phyloP scores from a whole-genome alignment of 116 monocot genomes.

The Cymodocea nodosa region DNA sequence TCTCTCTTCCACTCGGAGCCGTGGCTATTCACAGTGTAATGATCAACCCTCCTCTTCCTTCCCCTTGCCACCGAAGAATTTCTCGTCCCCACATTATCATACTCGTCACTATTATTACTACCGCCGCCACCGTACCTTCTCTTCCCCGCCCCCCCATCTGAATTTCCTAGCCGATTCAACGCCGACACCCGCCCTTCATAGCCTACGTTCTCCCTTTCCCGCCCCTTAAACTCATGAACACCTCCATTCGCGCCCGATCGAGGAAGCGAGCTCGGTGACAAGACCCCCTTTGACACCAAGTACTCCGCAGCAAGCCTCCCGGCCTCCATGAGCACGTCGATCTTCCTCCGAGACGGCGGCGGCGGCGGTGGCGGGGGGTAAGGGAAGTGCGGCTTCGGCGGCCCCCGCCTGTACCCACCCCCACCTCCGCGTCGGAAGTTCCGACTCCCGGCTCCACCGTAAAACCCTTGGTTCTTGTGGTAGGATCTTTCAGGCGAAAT shows the following conservation, averaged over 20 bases:
- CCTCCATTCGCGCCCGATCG: conserved; percentile 1
- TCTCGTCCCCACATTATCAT: conserved; percentile 1
- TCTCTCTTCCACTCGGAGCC: conserved; percentile 43
- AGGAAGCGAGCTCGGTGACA: conserved; percentile 26
- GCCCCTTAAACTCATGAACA: conserved; percentile 12
- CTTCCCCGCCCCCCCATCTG: conserved; percentile 7
- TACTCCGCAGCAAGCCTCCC: conserved; percentile 87
- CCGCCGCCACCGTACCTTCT: conserved; percentile 29
- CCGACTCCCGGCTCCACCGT: not conserved
- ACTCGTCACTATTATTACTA: conserved; percentile 2
- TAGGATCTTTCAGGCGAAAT: not conserved
- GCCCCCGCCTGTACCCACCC: not conserved
- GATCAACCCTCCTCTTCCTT: conserved; percentile 7
- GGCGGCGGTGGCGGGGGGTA: not conserved
- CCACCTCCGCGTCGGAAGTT: conserved; percentile 2
- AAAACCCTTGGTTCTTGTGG: not conserved
- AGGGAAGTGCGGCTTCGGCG: conserved; percentile 4
- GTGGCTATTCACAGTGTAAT: conserved; percentile 11
- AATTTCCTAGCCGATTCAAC: conserved; percentile 29
- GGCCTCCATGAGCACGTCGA: conserved; percentile 54
- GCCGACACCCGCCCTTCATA: conserved; percentile 30
- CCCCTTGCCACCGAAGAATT: conserved; percentile 16
- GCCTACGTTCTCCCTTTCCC: conserved; percentile 9
- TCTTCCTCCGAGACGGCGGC: conserved; percentile 7
- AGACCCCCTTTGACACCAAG: conserved; percentile 52